Base-by-base conservation (phyloP, 768 basidiomycete genomes). In the Lactarius deliciosus region DNA sequence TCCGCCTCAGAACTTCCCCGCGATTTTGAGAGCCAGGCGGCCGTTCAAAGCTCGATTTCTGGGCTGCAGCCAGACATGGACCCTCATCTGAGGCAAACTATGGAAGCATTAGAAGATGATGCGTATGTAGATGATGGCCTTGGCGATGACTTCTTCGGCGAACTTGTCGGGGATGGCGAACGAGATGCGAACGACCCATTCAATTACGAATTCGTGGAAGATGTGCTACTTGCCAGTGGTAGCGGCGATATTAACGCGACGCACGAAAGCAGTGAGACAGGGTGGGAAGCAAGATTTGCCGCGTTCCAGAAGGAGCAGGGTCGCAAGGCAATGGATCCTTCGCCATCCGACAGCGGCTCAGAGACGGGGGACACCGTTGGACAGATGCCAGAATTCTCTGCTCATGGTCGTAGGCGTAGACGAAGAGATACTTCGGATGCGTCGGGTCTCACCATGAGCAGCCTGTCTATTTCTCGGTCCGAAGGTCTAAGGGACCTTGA, bases 11-110 rank as follows among this genome's bases (percentile, higher is more conserved):
- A 95, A 75, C 79, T 96, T 43, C 88, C 91, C 30, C 77, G 85
- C 67, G 88, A 85, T 60, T 90, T 86, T 74, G 91, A 92, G 75
- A 80, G 88, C 1, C 88, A 91, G 68, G 86, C 91, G 70, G 85
- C 86, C 34, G 80, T 98, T 32, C 95, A 92, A 2, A 83, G 85
- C 40, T 92, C 91, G 69, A 87, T 96, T 59, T 80, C 89, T 30
- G 96, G 97, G 2, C 88, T 99, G 67, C 91, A 92, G 73, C 97
- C 95, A 1, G 93, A 96, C 73, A 92, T 99, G 92, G 92, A 99
- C 75, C 94, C 94, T 6, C 93, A 95, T 78, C 82, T 98, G 32
- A 83, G 97, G 30, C 97, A 99, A 76, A 86, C 87, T 0, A 79
- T 99, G 18, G 95, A 97, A 74, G 97, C 97, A 1, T 79, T 99